A percentile compares a stretch with the other conserved stretches of the same genome.
phyloP scores from a whole-genome alignment of 257 asterid species.

The Nicotiana sylvestris region DNA sequence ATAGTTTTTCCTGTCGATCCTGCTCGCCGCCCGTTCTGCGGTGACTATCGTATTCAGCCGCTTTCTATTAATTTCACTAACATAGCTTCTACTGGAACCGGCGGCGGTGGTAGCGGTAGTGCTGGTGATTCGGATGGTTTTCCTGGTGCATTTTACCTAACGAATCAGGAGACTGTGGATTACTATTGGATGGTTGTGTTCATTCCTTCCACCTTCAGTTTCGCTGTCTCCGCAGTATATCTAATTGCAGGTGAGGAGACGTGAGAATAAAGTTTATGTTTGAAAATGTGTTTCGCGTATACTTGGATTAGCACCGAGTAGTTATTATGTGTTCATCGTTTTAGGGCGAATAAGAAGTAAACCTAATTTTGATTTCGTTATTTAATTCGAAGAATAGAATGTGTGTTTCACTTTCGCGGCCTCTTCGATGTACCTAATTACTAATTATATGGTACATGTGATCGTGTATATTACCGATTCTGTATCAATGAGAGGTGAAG shows the following conservation, averaged over 20 bases:
- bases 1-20: conserved; percentile 70
- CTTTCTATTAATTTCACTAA: conserved; percentile 60
- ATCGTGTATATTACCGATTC: background rate
- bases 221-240: conserved; percentile 49
- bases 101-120: conserved; percentile 9
- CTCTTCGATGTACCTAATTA: background rate
- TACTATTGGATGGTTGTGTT: conserved; percentile 95
- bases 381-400: background rate
- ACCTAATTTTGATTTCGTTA: background rate
- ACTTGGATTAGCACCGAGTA: background rate
- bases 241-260: conserved; percentile 59
- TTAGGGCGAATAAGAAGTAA: background rate
- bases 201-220: conserved; percentile 58
- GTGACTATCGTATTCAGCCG: conserved; percentile 79
- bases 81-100: conserved; percentile 11
- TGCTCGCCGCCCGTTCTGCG: conserved; percentile 77
- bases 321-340: background rate
- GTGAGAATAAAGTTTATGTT: background rate
- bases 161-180: conserved; percentile 95
- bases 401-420: background rate
- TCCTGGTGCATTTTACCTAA: conserved; percentile 69
- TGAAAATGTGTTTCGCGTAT: background rate
- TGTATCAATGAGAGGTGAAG: too few relatives aligned
- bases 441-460: background rate
- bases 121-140: conserved; percentile 54